Evolutionary conservation across 768 basidiomycete genomes (phyloP).

Genomic region (Jaapia argillacea): DNA sequence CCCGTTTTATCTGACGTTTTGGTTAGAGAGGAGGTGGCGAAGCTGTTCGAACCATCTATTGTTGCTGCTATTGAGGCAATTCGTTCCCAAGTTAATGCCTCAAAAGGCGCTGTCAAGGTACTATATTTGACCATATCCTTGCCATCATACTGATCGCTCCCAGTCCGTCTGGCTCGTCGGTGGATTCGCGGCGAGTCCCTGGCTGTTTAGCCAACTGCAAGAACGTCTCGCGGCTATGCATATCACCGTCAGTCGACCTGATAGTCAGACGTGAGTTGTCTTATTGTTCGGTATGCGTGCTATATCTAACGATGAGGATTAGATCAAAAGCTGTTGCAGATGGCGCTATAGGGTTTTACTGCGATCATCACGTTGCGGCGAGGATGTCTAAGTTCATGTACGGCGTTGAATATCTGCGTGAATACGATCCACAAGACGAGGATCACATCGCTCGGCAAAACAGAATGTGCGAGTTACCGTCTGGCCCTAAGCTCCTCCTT

Average conservation of each 20-base stretch:
- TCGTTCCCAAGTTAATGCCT: constrained; percentile 59
- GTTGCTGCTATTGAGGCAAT: constrained; percentile 64
- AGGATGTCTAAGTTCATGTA: constrained; percentile 75
- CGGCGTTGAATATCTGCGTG: constrained; percentile 70
- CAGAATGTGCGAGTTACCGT: constrained; percentile 64
- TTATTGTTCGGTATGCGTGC: background rate
- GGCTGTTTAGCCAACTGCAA: constrained; percentile 70
- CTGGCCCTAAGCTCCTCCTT: constrained; percentile 66
- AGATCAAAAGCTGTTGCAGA: constrained; percentile 83
- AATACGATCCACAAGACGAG: constrained; percentile 51
- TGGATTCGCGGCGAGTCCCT: constrained; percentile 76
- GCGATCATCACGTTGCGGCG: constrained; percentile 76
- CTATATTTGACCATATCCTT: constrained; percentile 4
- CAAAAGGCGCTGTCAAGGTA: constrained; percentile 58
- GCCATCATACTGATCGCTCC: constrained; percentile 6
- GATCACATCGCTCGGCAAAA: constrained; percentile 58
- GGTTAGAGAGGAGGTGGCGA: constrained; percentile 43
- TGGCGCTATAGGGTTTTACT: constrained; percentile 77
- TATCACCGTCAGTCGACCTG: constrained; percentile 63
- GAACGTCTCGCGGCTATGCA: constrained; percentile 46
- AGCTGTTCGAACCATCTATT: constrained; percentile 72
- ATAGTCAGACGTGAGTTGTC: constrained; percentile 60
- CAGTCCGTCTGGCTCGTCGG: constrained; percentile 81
- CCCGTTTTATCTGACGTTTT: constrained; percentile 3
- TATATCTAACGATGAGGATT: constrained; percentile 5